Conservation (phyloP, 2,329 filamentous ascomycete species). For the Hypocrella siamensis region DNA sequence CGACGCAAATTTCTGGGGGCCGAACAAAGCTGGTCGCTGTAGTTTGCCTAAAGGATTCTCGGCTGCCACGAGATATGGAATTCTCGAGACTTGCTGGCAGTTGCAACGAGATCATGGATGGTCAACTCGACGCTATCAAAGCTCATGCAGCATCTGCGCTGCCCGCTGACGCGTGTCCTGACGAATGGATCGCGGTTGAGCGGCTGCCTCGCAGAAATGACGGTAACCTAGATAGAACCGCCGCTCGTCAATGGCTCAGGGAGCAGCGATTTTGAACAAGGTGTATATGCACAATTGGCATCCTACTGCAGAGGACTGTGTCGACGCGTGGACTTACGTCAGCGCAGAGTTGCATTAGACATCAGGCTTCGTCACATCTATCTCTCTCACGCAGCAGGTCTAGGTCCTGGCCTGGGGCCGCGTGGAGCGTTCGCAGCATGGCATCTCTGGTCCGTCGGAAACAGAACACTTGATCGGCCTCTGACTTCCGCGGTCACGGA, state of each 20-base stretch:
- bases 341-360: too few relatives aligned
- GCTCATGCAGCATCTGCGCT: neutral
- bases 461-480: too few relatives aligned
- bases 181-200: conserved; percentile 1
- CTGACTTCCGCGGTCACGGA: too few relatives aligned
- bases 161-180: neutral
- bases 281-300: neutral
- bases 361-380: too few relatives aligned
- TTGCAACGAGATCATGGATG: neutral
- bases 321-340: too few relatives aligned
- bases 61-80: neutral
- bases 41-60: conserved; percentile 1
- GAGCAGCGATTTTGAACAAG: neutral
- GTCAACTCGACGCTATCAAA: neutral
- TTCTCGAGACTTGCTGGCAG: neutral
- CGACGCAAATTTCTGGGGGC: conserved; percentile 1
- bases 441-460: too few relatives aligned
- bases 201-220: neutral
- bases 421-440: too few relatives aligned
- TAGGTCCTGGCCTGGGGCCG: too few relatives aligned
- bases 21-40: conserved; percentile 2
- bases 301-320: neutral
- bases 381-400: too few relatives aligned
- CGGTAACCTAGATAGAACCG: neutral
- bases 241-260: conserved; percentile 1